These are phyloP conservation scores for Penicillium olsonii DNA, from an alignment of 2,329 filamentous ascomycete species.

Conservation along the genomic window DNA sequence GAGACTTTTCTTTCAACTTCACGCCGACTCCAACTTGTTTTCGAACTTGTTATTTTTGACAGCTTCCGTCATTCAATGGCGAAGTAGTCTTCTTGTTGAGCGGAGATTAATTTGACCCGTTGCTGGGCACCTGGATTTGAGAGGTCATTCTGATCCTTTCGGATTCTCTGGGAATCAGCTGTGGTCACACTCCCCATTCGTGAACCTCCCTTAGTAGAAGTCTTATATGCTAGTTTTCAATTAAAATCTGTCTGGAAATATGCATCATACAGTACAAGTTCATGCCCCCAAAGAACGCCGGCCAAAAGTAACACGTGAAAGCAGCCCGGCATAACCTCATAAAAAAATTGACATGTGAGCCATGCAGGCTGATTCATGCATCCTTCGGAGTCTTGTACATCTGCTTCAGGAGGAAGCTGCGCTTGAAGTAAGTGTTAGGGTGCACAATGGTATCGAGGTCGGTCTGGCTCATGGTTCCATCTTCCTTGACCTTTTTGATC, in stretches of 20 bases:
- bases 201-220: neutral
- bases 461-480: slow-evolving; percentile 67
- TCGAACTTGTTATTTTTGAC: slow-evolving; percentile 59
- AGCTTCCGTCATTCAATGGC: slow-evolving; percentile 53
- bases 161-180: slow-evolving; percentile 72
- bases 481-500: slow-evolving; percentile 74
- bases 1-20: slow-evolving; percentile 42
- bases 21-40: slow-evolving; percentile 52
- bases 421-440: slow-evolving; percentile 97
- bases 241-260: neutral
- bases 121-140: slow-evolving; percentile 72
- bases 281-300: slow-evolving; percentile 15
- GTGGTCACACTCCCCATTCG: slow-evolving; percentile 56
- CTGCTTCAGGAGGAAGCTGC: slow-evolving; percentile 86
- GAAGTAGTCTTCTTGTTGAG: slow-evolving; percentile 69
- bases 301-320: neutral
- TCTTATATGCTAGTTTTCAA: slow-evolving; percentile 1
- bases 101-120: slow-evolving; percentile 66
- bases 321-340: slow-evolving; percentile 49
- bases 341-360: slow-evolving; percentile 32
- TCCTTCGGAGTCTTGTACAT: slow-evolving; percentile 57
- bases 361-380: slow-evolving; percentile 36
- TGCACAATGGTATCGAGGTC: slow-evolving; percentile 95
- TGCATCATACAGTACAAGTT: slow-evolving; percentile 1
- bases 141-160: slow-evolving; percentile 61